phyloP scores from a whole-genome alignment of 768 basidiomycete species.

The Punctularia strigosozonata region DNA sequence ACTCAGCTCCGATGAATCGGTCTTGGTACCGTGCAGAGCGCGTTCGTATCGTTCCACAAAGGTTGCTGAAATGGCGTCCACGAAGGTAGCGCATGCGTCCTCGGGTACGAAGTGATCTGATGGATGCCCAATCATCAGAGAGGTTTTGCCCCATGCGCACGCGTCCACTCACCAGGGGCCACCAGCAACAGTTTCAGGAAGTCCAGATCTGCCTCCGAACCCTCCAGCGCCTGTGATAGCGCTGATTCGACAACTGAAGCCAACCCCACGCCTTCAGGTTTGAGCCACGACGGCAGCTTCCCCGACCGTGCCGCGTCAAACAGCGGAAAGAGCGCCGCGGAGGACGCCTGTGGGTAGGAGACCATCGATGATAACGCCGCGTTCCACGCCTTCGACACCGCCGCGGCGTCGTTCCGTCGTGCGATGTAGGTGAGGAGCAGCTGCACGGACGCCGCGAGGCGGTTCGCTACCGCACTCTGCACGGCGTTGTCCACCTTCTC shows the following conservation, averaged over 20 bases:
- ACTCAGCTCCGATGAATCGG: too few relatives aligned
- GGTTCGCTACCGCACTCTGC: not conserved
- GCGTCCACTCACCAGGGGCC: slow-evolving; percentile 31
- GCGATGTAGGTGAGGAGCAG: slow-evolving; percentile 43
- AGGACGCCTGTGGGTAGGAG: slow-evolving; percentile 16
- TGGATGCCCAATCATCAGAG: too few relatives aligned
- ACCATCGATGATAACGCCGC: slow-evolving; percentile 33
- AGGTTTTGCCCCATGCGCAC: too few relatives aligned
- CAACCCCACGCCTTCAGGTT: slow-evolving; percentile 27
- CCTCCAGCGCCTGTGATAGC: slow-evolving; percentile 37
- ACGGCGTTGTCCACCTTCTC: not conserved
- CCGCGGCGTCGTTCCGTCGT: slow-evolving; percentile 22
- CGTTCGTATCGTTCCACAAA: too few relatives aligned
- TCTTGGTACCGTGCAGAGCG: too few relatives aligned
- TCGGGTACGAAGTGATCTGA: too few relatives aligned
- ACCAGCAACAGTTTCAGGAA: too few relatives aligned
- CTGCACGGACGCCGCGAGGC: slow-evolving; percentile 28
- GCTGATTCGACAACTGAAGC: too few relatives aligned
- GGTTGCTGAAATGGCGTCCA: too few relatives aligned
- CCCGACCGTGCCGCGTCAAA: slow-evolving; percentile 28
- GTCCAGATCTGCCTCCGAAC: slow-evolving; percentile 23
- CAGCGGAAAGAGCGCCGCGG: slow-evolving; percentile 22
- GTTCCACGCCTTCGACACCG: slow-evolving; percentile 31
- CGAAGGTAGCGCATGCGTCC: too few relatives aligned
- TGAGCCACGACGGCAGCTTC: slow-evolving; percentile 32